phyloP scores from a whole-genome alignment of 306 rosid genomes.

The Cyamopsis tetragonoloba region DNA sequence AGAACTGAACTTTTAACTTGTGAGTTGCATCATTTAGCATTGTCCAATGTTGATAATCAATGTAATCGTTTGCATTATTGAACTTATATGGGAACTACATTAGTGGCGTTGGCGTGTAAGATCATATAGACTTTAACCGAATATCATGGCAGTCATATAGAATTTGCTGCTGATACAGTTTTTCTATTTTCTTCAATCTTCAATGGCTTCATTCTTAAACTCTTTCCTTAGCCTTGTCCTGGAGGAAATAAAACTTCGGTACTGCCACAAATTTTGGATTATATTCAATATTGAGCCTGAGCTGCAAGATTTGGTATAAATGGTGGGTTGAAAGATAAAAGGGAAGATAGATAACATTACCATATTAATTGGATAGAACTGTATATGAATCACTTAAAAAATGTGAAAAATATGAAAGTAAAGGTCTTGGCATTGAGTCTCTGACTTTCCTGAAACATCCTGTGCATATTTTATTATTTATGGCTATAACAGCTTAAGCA shows the following conservation, averaged over 20 bases:
- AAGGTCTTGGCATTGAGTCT: background rate
- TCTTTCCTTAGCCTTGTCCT: background rate
- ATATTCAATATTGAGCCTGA: background rate
- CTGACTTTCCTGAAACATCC: background rate
- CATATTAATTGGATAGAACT: background rate
- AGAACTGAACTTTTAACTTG: background rate
- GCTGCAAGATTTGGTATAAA: background rate
- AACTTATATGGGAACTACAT: background rate
- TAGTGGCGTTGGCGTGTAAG: background rate
- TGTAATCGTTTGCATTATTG: background rate
- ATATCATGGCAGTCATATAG: background rate
- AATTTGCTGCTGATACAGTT: background rate
- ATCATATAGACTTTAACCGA: background rate
- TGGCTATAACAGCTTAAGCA: slow-evolving; percentile 4
- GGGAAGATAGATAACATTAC: background rate
- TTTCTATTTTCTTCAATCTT: slow-evolving; percentile 4
- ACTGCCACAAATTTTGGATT: background rate
- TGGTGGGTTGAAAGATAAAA: background rate
- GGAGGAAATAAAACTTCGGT: background rate
- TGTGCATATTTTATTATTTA: slow-evolving; percentile 6
- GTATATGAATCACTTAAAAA: background rate
- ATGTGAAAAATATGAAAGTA: background rate
- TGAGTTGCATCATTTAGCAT: background rate
- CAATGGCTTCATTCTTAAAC: background rate
- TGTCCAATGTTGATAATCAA: background rate